Percentiles rank a stretch among this genome's conserved stretches.
These are phyloP conservation scores for Pezicula carpinea DNA, from an alignment of 2,329 filamentous ascomycete species.

Conservation along the genomic window DNA sequence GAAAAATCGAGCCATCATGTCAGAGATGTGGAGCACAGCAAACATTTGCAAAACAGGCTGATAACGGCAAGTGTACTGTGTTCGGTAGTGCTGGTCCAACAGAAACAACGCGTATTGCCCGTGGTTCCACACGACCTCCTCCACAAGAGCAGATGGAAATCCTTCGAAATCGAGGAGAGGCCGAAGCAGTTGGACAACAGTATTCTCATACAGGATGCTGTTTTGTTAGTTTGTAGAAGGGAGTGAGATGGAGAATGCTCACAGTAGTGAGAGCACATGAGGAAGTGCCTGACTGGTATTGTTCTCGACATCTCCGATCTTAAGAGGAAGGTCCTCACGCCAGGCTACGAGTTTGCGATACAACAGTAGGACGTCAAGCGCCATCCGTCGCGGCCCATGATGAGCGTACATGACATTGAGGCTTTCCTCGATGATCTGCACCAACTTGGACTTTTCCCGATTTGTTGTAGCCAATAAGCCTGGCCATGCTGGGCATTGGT, in stretches of 20 bases:
- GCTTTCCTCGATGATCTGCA: conserved; percentile 22
- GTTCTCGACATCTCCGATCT: conserved; percentile 18
- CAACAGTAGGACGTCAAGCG: conserved; percentile 18
- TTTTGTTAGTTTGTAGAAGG: conserved; percentile 10
- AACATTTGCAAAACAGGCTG: conserved; percentile 31
- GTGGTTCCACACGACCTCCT: conserved; percentile 24
- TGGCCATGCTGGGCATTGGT: conserved; percentile 14
- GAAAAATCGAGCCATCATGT: conserved; percentile 26
- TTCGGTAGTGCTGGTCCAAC: conserved; percentile 24
- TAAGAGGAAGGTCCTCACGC: conserved; percentile 22
- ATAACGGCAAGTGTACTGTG: conserved; percentile 25
- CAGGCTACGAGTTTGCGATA: conserved; percentile 26
- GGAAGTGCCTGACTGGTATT: conserved; percentile 21
- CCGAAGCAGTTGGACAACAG: conserved; percentile 27
- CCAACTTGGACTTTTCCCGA: conserved; percentile 26
- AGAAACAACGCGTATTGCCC: conserved; percentile 28
- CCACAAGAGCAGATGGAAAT: conserved; percentile 19
- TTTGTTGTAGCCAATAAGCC: conserved; percentile 25
- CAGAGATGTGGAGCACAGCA: conserved; percentile 26
- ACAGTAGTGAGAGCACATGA: conserved; percentile 29
- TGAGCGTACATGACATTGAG: conserved; percentile 21
- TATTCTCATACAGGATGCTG: conserved; percentile 27
- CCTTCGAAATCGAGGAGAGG: conserved; percentile 24
- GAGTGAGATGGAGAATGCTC: conserved; percentile 11
- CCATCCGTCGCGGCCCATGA: conserved; percentile 11